Percentiles rank a stretch among this genome's conserved stretches.
Conservation (phyloP, 768 basidiomycete species). For the Cantharellus anzutake region DNA sequence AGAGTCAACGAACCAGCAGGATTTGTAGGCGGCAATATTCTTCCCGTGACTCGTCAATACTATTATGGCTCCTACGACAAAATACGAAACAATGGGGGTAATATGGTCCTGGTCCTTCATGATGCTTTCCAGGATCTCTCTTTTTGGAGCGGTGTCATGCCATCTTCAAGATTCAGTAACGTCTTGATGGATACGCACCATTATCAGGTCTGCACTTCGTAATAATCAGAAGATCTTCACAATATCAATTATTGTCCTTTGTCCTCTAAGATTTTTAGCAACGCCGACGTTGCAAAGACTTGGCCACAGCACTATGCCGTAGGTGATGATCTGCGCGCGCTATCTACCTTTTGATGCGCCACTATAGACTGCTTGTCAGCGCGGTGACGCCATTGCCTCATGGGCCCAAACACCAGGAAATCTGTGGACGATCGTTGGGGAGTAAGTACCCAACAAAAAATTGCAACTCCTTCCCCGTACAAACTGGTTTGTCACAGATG, state of each 20-base stretch:
- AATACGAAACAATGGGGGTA: conserved; percentile 38
- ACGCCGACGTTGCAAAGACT: conserved; percentile 32
- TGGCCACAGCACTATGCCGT: conserved; percentile 38
- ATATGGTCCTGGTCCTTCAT: conserved; percentile 47
- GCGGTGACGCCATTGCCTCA: conserved; percentile 24
- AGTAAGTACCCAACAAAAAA: conserved; percentile 48
- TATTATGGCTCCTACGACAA: conserved; percentile 28
- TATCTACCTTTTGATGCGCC: neutral
- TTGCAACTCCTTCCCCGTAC: no score
- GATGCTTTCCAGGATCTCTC: conserved; percentile 63
- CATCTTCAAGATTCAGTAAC: conserved; percentile 30
- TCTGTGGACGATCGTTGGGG: conserved; percentile 74
- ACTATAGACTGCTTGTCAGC: conserved; percentile 27
- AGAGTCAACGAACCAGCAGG: conserved; percentile 59
- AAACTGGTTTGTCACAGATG: no score
- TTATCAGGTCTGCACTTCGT: conserved; percentile 18
- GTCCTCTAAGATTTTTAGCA: conserved; percentile 38
- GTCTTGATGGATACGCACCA: conserved; percentile 41
- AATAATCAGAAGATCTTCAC: neutral
- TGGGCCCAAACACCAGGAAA: conserved; percentile 30
- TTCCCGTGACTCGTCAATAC: conserved; percentile 11
- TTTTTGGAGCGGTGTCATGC: conserved; percentile 48
- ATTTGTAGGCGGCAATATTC: conserved; percentile 25
- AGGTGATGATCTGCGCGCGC: conserved; percentile 9
- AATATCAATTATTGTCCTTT: neutral